Conservation (phyloP, 192 early-diverging fungal genomes). For the Chytriomyces confervae region DNA sequence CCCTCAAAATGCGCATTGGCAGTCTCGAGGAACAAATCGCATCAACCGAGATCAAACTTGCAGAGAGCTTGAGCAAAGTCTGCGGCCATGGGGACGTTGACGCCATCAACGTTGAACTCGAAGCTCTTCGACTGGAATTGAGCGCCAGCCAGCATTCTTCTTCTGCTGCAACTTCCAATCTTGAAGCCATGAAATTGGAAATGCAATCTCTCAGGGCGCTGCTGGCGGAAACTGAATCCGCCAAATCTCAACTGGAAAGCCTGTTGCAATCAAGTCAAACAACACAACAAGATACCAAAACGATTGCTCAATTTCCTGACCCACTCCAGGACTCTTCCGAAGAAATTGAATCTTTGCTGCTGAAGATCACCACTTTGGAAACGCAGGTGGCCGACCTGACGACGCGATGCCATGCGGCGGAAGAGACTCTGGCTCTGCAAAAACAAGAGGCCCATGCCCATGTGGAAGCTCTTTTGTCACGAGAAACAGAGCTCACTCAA, state of each 20-base stretch:
- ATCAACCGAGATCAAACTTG: too few species aligned
- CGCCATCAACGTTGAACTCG: too few species aligned
- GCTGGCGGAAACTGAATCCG: background rate
- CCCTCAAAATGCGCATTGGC: too few species aligned
- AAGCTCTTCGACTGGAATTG: too few species aligned
- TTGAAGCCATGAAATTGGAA: too few species aligned
- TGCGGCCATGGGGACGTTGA: too few species aligned
- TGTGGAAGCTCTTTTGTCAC: constrained; percentile 23
- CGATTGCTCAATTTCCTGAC: background rate
- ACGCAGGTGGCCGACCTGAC: constrained; percentile 19
- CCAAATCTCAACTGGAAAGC: background rate
- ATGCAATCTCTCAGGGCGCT: too few species aligned
- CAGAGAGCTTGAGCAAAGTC: too few species aligned
- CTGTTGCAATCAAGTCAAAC: background rate
- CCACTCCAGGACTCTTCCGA: background rate
- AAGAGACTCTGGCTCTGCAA: constrained; percentile 42
- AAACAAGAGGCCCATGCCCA: constrained; percentile 43
- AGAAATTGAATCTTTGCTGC: background rate
- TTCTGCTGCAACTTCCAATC: too few species aligned
- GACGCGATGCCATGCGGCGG: constrained; percentile 22
- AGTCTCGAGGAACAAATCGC: too few species aligned
- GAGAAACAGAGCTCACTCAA: constrained; percentile 15
- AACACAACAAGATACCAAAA: background rate
- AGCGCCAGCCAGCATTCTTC: too few species aligned
- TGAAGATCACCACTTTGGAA: background rate